phyloP scores from a whole-genome alignment of 2,329 filamentous ascomycete species.

The Phaeophleospora eucalypticola region DNA sequence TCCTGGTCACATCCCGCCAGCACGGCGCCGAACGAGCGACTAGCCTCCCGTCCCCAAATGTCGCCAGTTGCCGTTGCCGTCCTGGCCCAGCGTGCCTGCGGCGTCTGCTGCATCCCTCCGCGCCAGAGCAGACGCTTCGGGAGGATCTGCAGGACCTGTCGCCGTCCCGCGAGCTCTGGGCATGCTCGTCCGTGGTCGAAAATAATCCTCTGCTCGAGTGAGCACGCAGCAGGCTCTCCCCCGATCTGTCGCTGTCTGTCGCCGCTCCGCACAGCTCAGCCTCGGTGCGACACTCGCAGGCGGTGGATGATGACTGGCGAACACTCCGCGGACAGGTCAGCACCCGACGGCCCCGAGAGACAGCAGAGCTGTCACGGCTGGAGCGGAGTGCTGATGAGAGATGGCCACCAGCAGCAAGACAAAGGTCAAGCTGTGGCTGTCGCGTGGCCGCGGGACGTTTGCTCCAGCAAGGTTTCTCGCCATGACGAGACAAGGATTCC shows the following conservation, averaged over 20 bases:
- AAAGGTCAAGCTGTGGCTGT: not conserved
- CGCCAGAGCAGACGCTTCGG: not conserved
- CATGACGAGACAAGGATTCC: not conserved
- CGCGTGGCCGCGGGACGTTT: not conserved
- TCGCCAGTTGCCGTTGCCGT: not conserved
- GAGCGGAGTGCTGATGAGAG: too few relatives aligned
- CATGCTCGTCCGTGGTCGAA: not conserved
- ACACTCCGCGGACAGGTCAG: not conserved
- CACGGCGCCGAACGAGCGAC: not conserved
- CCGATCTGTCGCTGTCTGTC: not conserved
- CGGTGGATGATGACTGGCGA: too few relatives aligned
- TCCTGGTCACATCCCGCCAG: not conserved
- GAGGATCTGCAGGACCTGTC: conserved; percentile 3
- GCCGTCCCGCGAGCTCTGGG: not conserved
- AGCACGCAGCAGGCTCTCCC: not conserved
- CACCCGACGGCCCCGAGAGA: not conserved
- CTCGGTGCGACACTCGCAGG: not conserved
- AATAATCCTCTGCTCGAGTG: not conserved
- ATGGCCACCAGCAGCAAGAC: too few relatives aligned
- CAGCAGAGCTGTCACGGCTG: not conserved
- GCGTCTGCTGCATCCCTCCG: not conserved
- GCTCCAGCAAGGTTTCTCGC: not conserved
- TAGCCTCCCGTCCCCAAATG: not conserved
- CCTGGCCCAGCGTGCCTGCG: not conserved
- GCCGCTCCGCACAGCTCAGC: not conserved